phyloP scores from a whole-genome alignment of 1,284 basidiomycete genomes.

The Cerioporus squamosus region DNA sequence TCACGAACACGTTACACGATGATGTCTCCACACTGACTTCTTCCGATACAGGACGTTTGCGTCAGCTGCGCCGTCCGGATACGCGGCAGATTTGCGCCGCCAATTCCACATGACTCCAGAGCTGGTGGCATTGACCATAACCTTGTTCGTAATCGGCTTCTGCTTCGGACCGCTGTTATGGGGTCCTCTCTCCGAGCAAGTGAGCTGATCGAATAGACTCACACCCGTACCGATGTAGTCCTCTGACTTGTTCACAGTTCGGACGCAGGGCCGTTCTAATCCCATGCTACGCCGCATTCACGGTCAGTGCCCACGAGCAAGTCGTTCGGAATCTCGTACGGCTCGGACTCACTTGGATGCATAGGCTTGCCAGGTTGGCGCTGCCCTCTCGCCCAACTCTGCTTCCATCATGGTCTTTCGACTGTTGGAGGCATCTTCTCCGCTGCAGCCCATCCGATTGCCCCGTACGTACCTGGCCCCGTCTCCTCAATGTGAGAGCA shows the following conservation, averaged over 20 bases:
- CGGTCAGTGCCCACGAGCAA: conserved; percentile 26
- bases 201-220: not conserved
- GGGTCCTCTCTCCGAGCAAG: conserved; percentile 52
- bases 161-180: conserved; percentile 56
- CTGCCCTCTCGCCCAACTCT: conserved; percentile 56
- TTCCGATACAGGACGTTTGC: conserved; percentile 53
- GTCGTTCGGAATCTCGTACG: not conserved
- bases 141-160: conserved; percentile 61
- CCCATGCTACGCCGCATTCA: conserved; percentile 53
- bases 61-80: conserved; percentile 59
- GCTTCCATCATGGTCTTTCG: conserved; percentile 60
- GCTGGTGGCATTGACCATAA: conserved; percentile 51
- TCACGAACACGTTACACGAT: too few species aligned
- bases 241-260: conserved; percentile 17
- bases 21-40: too few species aligned
- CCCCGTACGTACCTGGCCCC: conserved; percentile 8
- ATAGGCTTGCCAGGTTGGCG: conserved; percentile 50
- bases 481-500: not conserved
- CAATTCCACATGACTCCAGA: conserved; percentile 63
- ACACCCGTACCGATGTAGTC: not conserved
- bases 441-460: conserved; percentile 30
- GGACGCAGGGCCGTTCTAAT: conserved; percentile 50
- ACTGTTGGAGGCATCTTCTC: conserved; percentile 56
- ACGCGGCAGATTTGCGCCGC: conserved; percentile 47
- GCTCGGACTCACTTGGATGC: not conserved